Base-by-base conservation (phyloP, 78 protist species). In the Dictyostelium discoideum region DNA sequence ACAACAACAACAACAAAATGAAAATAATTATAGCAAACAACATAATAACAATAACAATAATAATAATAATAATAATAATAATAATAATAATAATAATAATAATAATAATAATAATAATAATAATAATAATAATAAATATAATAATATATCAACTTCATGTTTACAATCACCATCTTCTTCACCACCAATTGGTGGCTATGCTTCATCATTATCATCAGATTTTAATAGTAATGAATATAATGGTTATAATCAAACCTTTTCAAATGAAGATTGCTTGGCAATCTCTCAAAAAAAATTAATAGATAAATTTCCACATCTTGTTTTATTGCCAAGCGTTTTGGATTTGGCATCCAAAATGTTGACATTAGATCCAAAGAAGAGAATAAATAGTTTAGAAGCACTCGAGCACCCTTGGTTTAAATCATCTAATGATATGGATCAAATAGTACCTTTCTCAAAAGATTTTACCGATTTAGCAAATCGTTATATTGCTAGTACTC, bases 341-440 rank as follows among this genome's bases (percentile, higher is more conserved):
- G 73, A 46, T 26, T 24, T 48, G 76, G 82, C 40, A 29, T 16
- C 54, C 14, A 88, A 80, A 24, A 80, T 88, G 93, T 40, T 88
- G 81, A 67, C 79, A 4, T 11, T 88, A 40, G 48, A 65, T n/a
- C 93, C 93, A 57, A 78, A 46, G 14, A 32, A 37, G 1, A 82
- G 93, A 40, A 88, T 88, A 16, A 29, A 85, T 3, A 42, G 72
- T 13, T 37, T 13, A 5, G 84, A 88, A 5, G 93, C 93, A 14
- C 24, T 88, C 14, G 42, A 50, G 18, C 93, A 98, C 60, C 98
- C 98, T 5, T 99, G 96, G 96, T 98, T 99, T 48, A 40, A 26
- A 26, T 32, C 39, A 32, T n/a, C 29, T 29, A 77, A 85, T 39
- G 76, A 65, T 37, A 85, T 16, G 57, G 89, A 85, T 18, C 50